A percentile compares a stretch with the other conserved stretches of the same genome.
phyloP scores from a whole-genome alignment of 108 stramenopile species.

The Nannochloropsis gaditana region DNA sequence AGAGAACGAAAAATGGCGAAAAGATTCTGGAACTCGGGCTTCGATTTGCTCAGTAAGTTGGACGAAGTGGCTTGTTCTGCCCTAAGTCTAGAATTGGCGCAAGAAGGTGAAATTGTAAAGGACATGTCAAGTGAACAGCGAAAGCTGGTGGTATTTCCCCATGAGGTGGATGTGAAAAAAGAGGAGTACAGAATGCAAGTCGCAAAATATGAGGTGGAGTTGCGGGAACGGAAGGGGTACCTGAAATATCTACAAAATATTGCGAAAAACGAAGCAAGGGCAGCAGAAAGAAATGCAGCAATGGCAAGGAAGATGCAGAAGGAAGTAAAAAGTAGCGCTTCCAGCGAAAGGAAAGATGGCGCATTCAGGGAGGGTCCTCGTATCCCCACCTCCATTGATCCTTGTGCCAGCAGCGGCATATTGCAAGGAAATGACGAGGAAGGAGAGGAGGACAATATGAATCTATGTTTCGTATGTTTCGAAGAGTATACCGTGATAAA shows the following conservation, averaged over 20 bases:
- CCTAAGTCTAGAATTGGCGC: slow-evolving; percentile 25
- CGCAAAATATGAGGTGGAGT: slow-evolving; percentile 25
- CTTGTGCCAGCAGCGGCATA: too few relatives aligned
- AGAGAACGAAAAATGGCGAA: slow-evolving; percentile 31
- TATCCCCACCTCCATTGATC: too few relatives aligned
- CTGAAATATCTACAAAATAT: slow-evolving; percentile 61
- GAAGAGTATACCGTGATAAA: background rate
- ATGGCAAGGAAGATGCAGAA: background rate
- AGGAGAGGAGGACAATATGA: background rate
- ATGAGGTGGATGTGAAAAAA: background rate
- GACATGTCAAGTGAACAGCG: slow-evolving; percentile 25
- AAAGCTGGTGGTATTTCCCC: background rate
- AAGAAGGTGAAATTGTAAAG: background rate
- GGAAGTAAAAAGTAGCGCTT: background rate
- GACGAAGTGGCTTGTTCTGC: slow-evolving; percentile 38
- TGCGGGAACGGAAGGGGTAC: slow-evolving; percentile 58
- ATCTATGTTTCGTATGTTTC: background rate
- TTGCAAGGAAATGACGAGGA: background rate
- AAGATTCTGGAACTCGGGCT: slow-evolving; percentile 29
- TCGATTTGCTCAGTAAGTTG: slow-evolving; percentile 30
- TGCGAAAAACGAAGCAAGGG: background rate
- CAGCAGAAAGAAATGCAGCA: background rate
- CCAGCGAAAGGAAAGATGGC: too few relatives aligned
- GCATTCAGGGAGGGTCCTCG: too few relatives aligned
- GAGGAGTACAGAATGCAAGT: slow-evolving; percentile 23